Evolutionary conservation across 1,139 yeast species (phyloP), one percentile per base, ranked within the genome.

Genomic region (Yamadazyma blattariae): DNA sequence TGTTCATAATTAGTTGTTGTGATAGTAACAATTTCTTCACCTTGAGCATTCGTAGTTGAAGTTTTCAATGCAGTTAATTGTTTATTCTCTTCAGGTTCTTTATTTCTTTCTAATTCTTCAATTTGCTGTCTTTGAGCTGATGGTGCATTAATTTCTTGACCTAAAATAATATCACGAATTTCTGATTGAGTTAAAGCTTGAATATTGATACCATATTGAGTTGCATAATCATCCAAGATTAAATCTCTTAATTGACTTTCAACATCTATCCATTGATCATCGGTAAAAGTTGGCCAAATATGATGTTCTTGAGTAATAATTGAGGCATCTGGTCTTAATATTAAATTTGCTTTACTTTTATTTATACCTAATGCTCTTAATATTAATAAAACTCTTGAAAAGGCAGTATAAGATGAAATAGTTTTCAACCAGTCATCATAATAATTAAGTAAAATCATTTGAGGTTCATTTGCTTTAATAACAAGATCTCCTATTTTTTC

Each of bases 391-490:
- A 90, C 66, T 46, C 99, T 73, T 3, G 96, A 88, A 56, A 92
- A 94, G 0, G 98, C 97, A 1, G 98, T 94, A 51, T 84, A 88
- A 0, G 97, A 82, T 0, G 95, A 85, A 29, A 89, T 79, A 0
- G 77, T 70, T 42, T 79, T 75, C 38, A 89, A 67, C 99, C 99
- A 94, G 56, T 92, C 96, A 57, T 94, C 99, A 57, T 89, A 94
- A 39, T 92, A 67, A 53, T 90, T 89, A 63, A 89, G 87, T 41
- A 90, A 62, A 4, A 85, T 86, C 96, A 90, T 87, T 55, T 88
- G 92, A 0, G 97, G 95, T 56, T 89, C 96, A 33, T 82, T 86
- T 3, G 97, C 96, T 46, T 79, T 80, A 59, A 85, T 64, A 10
- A 92, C 94, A 37, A 86, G 70, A 45, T 87, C 89, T 0, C 85